Evolutionary conservation across 148 eudicot species (phyloP), one percentile per base, ranked within the genome.

Genomic region (Simmondsia chinensis): DNA sequence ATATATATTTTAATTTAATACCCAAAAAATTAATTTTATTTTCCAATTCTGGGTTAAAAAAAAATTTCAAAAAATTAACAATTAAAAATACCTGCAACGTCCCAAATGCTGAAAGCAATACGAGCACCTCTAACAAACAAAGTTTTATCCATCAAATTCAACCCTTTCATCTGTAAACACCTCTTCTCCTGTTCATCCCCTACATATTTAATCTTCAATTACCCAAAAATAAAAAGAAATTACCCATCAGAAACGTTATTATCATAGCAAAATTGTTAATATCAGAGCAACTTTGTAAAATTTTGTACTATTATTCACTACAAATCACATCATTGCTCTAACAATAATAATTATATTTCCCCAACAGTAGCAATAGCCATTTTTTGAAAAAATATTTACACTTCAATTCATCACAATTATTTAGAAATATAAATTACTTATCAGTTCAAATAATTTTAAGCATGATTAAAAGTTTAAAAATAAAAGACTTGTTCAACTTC

Each of bases 21-120:
- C n/a, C 23, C n/a, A 32, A 42, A 16, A 50, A 33, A 48, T 33
- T 0, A 21, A 9, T 7, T 39, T 39, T 9, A 21, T 6, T 33
- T 36, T 11, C 47, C 3, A 3, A 57, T 4, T 14, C 5, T 4
- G 21, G 22, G 21, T 58, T 1, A 3, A 16, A 24, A 7, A 12
- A 28, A 21, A 23, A 46, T n/a, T 30, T 29, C 7, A 40, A 42
- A 40, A 18, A 34, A 7, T 28, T 23, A 20, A 23, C 26, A 43
- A 42, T 32, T 35, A 15, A 46, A 34, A 33, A 28, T 55, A 88
- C 97, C 97, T 71, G 75, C 94, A 0, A 88, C 97, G 62, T 88
- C 97, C 97, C 97, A 91, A 23, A 91, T 76, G 25, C 70, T 71
- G 40, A 79, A 82, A 55, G 88, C 80, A 70, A 91, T 85, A 23